phyloP scores from a whole-genome alignment of 495 filamentous ascomycete species.

The Bacidia rubella region DNA sequence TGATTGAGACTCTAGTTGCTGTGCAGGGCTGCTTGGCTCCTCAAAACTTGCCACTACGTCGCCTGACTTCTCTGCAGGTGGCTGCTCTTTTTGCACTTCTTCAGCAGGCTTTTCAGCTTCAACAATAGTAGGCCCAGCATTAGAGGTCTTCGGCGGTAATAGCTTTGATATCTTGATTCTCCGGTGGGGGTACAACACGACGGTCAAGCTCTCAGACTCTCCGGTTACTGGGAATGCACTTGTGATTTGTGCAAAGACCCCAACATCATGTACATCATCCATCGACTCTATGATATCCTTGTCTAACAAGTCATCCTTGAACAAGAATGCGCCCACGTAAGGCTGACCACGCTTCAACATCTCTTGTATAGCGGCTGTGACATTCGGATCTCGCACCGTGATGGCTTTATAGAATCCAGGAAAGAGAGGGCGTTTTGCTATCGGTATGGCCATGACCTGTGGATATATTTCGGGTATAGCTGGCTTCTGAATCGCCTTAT shows the following conservation, averaged over 20 bases:
- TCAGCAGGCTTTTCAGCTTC: slow-evolving; percentile 40
- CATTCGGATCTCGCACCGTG: slow-evolving; percentile 81
- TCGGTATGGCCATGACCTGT: slow-evolving; percentile 97
- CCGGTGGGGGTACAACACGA: slow-evolving; percentile 89
- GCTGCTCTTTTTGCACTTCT: slow-evolving; percentile 36
- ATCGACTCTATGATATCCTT: slow-evolving; percentile 77
- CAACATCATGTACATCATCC: slow-evolving; percentile 85
- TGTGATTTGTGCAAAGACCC: slow-evolving; percentile 95
- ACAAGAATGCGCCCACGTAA: slow-evolving; percentile 90
- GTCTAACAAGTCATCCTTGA: slow-evolving; percentile 90
- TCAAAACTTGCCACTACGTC: slow-evolving; percentile 98
- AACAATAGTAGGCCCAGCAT: slow-evolving; percentile 21
- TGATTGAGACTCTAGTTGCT: slow-evolving; percentile 32
- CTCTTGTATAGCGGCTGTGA: slow-evolving; percentile 80
- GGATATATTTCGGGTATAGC: slow-evolving; percentile 90
- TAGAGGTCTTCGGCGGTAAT: slow-evolving; percentile 43
- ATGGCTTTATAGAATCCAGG: slow-evolving; percentile 98
- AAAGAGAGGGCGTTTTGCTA: slow-evolving; percentile 86
- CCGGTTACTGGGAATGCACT: slow-evolving; percentile 81
- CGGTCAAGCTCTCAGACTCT: slow-evolving; percentile 65
- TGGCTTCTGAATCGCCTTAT: slow-evolving; percentile 71
- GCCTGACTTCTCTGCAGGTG: slow-evolving; percentile 54
- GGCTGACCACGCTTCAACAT: slow-evolving; percentile 97
- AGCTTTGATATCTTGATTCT: slow-evolving; percentile 80
- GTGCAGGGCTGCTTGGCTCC: slow-evolving; percentile 41